Percentiles rank a stretch among this genome's conserved stretches.
phyloP scores from a whole-genome alignment of 2,329 filamentous ascomycete genomes.

The Nemania bipapillata region DNA sequence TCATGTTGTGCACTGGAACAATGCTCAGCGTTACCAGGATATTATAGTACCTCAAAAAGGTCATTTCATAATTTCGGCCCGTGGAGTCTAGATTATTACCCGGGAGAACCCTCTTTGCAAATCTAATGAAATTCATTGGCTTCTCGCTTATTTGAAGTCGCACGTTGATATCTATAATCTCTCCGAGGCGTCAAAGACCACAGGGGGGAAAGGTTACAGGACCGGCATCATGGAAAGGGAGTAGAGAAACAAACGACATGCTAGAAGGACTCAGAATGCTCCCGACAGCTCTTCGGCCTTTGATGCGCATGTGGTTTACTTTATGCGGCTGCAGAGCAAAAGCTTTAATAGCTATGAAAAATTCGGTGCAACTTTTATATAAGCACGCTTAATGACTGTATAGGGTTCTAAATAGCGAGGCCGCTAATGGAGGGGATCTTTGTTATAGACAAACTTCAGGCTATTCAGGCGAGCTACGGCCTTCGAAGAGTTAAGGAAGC shows the following conservation, averaged over 20 bases:
- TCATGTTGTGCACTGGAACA: neutral
- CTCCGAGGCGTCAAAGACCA: neutral
- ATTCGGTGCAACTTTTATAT: neutral
- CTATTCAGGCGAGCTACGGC: neutral
- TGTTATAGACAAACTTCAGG: neutral
- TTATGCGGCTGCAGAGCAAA: neutral
- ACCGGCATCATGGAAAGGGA: neutral
- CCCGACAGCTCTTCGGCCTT: neutral
- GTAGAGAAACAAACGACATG: neutral
- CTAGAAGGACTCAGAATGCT: neutral
- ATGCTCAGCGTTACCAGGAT: conserved; percentile 2
- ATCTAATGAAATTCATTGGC: neutral
- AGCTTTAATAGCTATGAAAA: neutral
- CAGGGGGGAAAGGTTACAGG: conserved; percentile 2
- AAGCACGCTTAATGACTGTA: neutral
- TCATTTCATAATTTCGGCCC: conserved; percentile 7
- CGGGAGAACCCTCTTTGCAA: neutral
- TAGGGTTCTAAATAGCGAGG: neutral
- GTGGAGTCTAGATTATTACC: conserved; percentile 3
- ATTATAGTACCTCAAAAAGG: neutral
- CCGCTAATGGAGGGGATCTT: neutral
- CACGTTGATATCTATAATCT: conserved; percentile 10
- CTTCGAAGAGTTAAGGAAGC: conserved; percentile 33
- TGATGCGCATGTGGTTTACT: neutral
- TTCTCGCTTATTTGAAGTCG: conserved; percentile 30